These are phyloP conservation scores for Beauveria varroae DNA, from an alignment of 2,329 filamentous ascomycete genomes.

Conservation along the genomic window DNA sequence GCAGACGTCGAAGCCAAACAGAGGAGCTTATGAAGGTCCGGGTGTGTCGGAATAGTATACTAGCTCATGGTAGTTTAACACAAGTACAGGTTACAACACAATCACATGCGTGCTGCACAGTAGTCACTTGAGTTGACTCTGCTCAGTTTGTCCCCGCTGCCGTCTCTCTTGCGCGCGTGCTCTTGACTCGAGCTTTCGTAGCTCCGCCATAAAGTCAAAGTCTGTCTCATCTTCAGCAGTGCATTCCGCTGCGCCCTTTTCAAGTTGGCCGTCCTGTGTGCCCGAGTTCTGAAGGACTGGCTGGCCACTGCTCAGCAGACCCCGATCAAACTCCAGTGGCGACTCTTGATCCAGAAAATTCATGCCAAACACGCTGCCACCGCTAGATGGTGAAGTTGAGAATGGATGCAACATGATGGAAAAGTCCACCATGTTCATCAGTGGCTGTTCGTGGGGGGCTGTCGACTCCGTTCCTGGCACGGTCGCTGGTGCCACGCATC, in stretches of 20 bases:
- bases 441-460: background rate
- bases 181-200: conserved; percentile 11
- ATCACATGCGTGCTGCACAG: background rate
- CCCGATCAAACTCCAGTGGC: background rate
- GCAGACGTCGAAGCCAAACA: conserved; percentile 13
- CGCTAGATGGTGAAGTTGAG: conserved; percentile 10
- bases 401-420: conserved; percentile 10
- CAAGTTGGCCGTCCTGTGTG: background rate
- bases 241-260: background rate
- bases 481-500: background rate
- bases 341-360: conserved; percentile 3
- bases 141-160: background rate
- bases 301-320: background rate
- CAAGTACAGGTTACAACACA: background rate
- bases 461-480: background rate
- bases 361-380: conserved; percentile 8
- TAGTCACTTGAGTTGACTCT: background rate
- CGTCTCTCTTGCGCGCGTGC: conserved; percentile 6
- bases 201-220: conserved; percentile 12
- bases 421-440: conserved; percentile 9
- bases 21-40: conserved; percentile 17
- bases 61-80: background rate
- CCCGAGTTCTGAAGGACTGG: background rate
- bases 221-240: background rate
- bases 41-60: background rate